Base-by-base conservation (phyloP, 495 filamentous ascomycete genomes). In the Podospora sp. region DNA sequence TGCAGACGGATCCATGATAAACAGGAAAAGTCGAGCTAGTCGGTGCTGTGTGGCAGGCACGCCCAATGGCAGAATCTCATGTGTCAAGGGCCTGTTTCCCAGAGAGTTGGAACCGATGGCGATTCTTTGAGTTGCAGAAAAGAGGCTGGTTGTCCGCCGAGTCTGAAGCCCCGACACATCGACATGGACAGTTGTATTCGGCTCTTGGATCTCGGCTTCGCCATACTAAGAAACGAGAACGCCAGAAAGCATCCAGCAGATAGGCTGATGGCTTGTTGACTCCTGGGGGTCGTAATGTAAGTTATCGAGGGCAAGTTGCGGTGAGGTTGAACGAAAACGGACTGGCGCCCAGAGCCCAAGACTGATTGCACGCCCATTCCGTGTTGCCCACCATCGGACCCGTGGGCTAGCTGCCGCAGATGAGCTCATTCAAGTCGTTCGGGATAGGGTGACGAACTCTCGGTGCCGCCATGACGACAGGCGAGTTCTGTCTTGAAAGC, bases 381-480 rank as follows among this genome's bases (percentile, higher is more conserved):
- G 40, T 35, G 12, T 12, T 65, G 20, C n/a, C 1, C n/a, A 8
- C 52, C 40, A 6, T 46, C 7, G 11, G 51, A 27, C 40, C n/a
- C 22, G 20, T 46, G 51, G 51, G 55, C 24, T n/a, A n/a, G n/a
- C n/a, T n/a, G n/a, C n/a, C n/a, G n/a, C n/a, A n/a, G n/a, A n/a
- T 46, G 24, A 49, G n/a, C 22, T 51, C 35, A 16, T 25, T 20
- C 7, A 51, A 21, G 20, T 22, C 51, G 21, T 55, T 55, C 24
- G 62, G 25, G 58, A 18, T 27, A 52, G 11, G 24, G 53, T 26
- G 53, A 53, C 59, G 65, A 64, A 60, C 35, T 57, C n/a, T 65
- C 51, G 70, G 61, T 56, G 64, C 56, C 65, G 62, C 52, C 65
- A 57, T 70, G 67, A 69, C 59, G 70, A 65, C 56, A 33, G 29